These are phyloP conservation scores for Aspergillus ostianus DNA, from an alignment of 495 filamentous ascomycete genomes.

Conservation along the genomic window DNA sequence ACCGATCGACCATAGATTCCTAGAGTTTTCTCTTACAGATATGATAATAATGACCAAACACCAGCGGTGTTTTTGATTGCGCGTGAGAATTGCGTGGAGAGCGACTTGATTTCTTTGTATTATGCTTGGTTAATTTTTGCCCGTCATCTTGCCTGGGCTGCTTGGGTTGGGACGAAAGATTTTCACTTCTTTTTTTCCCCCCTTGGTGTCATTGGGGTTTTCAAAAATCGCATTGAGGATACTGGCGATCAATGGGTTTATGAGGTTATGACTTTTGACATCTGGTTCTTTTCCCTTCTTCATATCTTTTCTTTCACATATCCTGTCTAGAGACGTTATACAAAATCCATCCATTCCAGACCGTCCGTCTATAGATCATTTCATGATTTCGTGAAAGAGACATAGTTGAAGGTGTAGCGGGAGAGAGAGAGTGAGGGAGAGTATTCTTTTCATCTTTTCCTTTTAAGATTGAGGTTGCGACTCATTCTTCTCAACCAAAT, in stretches of 20 bases:
- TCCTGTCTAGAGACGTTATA: background rate
- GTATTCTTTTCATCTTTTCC: background rate
- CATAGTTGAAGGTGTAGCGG: background rate
- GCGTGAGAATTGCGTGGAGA: background rate
- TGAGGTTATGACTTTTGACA: background rate
- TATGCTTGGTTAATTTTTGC: conserved; percentile 1
- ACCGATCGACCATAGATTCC: background rate
- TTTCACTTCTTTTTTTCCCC: background rate
- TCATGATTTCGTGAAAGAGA: background rate
- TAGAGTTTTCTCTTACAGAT: background rate
- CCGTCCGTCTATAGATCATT: background rate
- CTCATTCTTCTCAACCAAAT: conserved; percentile 81
- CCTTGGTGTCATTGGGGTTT: background rate
- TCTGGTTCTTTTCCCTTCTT: background rate
- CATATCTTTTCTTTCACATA: background rate
- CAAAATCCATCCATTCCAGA: background rate
- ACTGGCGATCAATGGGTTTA: background rate
- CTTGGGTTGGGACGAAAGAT: background rate
- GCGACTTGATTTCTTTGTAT: conserved; percentile 3
- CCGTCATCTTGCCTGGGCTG: background rate
- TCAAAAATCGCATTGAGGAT: background rate
- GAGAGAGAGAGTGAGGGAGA: background rate
- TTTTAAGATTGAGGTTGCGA: conserved; percentile 12
- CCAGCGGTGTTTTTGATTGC: conserved; percentile 1
- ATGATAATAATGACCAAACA: background rate